A percentile compares a stretch with the other conserved stretches of the same genome.
Evolutionary conservation across 495 filamentous ascomycete genomes (phyloP).

Genomic region (Penicillium waksmanii): DNA sequence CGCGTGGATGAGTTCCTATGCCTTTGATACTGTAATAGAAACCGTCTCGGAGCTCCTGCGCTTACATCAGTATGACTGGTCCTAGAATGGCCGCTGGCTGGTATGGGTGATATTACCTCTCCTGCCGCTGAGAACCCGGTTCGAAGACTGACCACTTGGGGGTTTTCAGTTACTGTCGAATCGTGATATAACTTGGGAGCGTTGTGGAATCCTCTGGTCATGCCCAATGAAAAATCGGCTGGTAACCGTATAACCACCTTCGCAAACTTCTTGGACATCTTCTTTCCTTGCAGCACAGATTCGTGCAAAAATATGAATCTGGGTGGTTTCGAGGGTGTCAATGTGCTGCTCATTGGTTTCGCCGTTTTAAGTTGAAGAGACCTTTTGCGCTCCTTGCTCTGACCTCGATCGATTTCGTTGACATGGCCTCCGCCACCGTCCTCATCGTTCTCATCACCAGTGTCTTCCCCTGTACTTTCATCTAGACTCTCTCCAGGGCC

Average conservation of each 20-base stretch:
- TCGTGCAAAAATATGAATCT: conserved; percentile 14
- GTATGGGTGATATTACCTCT: conserved; percentile 49
- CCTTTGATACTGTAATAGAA: conserved; percentile 75
- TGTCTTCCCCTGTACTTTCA: neutral
- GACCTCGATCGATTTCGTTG: conserved; percentile 9
- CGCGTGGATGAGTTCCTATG: conserved; percentile 70
- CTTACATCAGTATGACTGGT: neutral
- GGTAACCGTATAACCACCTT: conserved; percentile 73
- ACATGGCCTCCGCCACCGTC: conserved; percentile 1
- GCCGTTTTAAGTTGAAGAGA: conserved; percentile 18
- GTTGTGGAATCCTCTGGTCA: conserved; percentile 87
- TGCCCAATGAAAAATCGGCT: conserved; percentile 75
- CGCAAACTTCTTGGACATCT: conserved; percentile 62
- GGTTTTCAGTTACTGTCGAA: conserved; percentile 65
- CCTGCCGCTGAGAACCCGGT: conserved; percentile 65
- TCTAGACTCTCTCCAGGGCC: neutral
- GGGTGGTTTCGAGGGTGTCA: conserved; percentile 6
- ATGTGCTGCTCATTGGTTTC: conserved; percentile 19
- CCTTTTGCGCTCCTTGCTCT: conserved; percentile 18
- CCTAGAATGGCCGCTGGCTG: neutral
- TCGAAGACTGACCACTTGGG: conserved; percentile 75
- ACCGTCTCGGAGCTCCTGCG: conserved; percentile 66
- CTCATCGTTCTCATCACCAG: conserved; percentile 1
- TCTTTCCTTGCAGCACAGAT: conserved; percentile 39
- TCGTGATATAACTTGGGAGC: conserved; percentile 79